Base-by-base conservation (phyloP, 148 eudicot species). In the Agrostemma githago region DNA sequence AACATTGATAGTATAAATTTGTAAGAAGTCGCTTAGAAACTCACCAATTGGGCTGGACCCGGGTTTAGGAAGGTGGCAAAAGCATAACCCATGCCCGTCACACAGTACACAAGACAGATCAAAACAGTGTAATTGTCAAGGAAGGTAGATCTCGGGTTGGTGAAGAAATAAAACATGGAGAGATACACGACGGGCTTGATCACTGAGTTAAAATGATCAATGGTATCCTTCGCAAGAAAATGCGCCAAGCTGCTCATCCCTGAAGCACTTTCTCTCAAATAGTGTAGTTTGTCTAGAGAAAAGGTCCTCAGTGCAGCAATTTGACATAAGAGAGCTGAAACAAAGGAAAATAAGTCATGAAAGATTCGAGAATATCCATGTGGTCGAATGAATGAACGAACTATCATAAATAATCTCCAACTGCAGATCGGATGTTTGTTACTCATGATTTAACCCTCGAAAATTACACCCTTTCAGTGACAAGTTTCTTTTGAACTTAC, bases 201-300 rank as follows among this genome's bases (percentile, higher is more conserved):
- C 58, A 78, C 74, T 20, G 88, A 86, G 73, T 90, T 92, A 59
- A 95, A 90, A 77, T 86, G 90, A 83, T 95, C 99, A 14, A 95
- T 68, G 8, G 97, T 86, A 72, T 95, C 99, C 80, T 95, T 95
- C 70, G 99, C 80, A 66, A 92, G 85, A 80, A 92, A 95, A 84
- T 95, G 87, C 53, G 99, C 96, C 73, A 92, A 76, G 88, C 97
- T 95, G 86, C 97, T 92, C 10, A 92, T 92, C 67, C 99, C 99
- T 78, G 99, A 86, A 64, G 96, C 89, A 72, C 96, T 86, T 71
- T 95, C 99, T 82, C 99, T 88, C 86, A 88, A 77, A 73, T 89
- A 92, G 51, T 95, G 99, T 84, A 95, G 79, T 83, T 88, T 95
- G 90, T 92, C 97, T 54, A 82, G 80, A 21, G 96, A 82, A 84